Percentiles rank a stretch among this genome's conserved stretches.
phyloP scores from a whole-genome alignment of 2,329 filamentous ascomycete species.

The Pseudogymnoascus sp. region DNA sequence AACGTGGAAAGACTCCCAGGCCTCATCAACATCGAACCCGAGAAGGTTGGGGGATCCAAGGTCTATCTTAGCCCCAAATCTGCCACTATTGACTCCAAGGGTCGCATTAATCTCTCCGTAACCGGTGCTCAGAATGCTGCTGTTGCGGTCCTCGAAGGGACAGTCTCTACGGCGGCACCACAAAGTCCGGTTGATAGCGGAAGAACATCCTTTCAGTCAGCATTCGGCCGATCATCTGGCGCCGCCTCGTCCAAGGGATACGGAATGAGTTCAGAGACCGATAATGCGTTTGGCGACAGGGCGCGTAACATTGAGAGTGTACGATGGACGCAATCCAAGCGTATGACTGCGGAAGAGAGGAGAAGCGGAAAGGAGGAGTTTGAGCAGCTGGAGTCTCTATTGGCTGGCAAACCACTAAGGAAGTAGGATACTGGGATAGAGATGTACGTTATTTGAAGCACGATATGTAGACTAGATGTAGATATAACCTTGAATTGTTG shows the following conservation, averaged over 20 bases:
- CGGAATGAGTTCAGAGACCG: neutral
- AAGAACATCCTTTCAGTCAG: neutral
- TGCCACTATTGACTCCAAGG: slow-evolving; percentile 26
- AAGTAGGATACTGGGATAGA: neutral
- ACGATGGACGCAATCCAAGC: neutral
- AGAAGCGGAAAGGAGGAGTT: neutral
- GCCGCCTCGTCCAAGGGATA: neutral
- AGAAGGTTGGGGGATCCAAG: slow-evolving; percentile 27
- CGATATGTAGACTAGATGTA: slow-evolving; percentile 8
- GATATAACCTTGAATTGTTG: slow-evolving; percentile 8
- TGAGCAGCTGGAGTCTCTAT: slow-evolving; percentile 5
- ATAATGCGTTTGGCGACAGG: neutral
- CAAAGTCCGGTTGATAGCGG: slow-evolving; percentile 7
- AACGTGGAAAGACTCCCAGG: slow-evolving; percentile 16
- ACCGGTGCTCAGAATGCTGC: slow-evolving; percentile 21
- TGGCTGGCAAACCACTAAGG: neutral
- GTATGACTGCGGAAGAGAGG: neutral
- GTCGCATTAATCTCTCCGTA: slow-evolving; percentile 23
- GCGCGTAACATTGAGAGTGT: neutral
- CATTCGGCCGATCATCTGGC: neutral
- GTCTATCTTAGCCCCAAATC: slow-evolving; percentile 22
- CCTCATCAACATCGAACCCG: slow-evolving; percentile 22
- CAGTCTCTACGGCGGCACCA: slow-evolving; percentile 9
- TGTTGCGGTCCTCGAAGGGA: slow-evolving; percentile 24
- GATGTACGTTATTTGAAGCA: slow-evolving; percentile 2